Conservation (phyloP, 257 asterid genomes). For the Datura wrightii region DNA sequence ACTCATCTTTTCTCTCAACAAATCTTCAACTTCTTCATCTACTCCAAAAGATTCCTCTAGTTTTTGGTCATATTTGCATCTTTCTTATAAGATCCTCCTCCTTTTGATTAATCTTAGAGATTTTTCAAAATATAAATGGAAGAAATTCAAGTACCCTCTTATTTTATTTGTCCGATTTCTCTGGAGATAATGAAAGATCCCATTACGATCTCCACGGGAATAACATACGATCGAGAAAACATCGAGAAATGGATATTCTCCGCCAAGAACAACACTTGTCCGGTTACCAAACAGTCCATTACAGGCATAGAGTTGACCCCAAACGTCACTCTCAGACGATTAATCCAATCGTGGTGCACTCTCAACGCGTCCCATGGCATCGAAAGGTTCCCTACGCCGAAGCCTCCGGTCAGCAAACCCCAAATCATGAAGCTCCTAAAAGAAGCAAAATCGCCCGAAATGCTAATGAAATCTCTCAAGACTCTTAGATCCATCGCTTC, state of each 20-base stretch:
- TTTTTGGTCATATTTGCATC: neutral
- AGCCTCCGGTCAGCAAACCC: slow-evolving; percentile 58
- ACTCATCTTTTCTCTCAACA: neutral
- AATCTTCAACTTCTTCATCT: slow-evolving; percentile 30
- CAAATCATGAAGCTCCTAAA: slow-evolving; percentile 60
- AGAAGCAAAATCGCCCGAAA: slow-evolving; percentile 45
- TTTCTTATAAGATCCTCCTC: neutral
- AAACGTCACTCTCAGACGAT: slow-evolving; percentile 75
- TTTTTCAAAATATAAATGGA: slow-evolving; percentile 42
- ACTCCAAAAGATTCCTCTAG: neutral
- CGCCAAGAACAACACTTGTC: slow-evolving; percentile 56
- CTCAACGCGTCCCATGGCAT: slow-evolving; percentile 62
- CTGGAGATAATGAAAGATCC: slow-evolving; percentile 90
- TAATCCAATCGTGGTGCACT: slow-evolving; percentile 86
- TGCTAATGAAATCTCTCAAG: slow-evolving; percentile 48
- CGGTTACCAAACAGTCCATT: slow-evolving; percentile 66
- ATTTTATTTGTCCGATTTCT: slow-evolving; percentile 80
- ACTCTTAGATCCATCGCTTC: slow-evolving; percentile 70
- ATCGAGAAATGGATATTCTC: slow-evolving; percentile 81
- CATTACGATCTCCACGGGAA: slow-evolving; percentile 69
- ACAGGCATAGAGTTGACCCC: slow-evolving; percentile 60
- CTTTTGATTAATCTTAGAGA: neutral
- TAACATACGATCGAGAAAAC: slow-evolving; percentile 77
- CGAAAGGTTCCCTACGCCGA: slow-evolving; percentile 83
- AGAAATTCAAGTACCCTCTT: slow-evolving; percentile 69